Percentiles rank a stretch among this genome's conserved stretches.
These are phyloP conservation scores for Cadophora malorum DNA, from an alignment of 2,329 filamentous ascomycete genomes.

Conservation along the genomic window DNA sequence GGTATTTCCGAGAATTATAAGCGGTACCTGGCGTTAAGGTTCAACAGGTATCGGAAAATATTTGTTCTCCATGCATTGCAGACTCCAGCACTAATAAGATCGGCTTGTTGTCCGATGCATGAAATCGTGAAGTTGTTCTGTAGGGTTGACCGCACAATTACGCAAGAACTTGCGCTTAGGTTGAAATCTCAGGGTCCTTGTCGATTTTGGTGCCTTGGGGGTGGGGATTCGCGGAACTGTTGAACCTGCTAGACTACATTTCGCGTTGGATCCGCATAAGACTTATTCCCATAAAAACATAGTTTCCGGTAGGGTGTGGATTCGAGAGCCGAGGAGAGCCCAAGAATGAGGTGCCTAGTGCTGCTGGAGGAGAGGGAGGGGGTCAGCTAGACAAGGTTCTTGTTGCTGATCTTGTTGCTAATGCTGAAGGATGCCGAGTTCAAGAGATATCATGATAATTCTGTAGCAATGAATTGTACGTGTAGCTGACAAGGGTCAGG, in stretches of 20 bases:
- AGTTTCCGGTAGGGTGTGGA: background rate
- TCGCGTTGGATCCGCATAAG: slow-evolving; percentile 2
- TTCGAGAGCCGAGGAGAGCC: background rate
- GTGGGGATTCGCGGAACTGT: background rate
- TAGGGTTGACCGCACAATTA: slow-evolving; percentile 6
- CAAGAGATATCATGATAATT: too few species aligned
- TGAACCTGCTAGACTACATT: background rate
- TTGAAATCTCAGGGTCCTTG: background rate
- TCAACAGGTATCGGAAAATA: slow-evolving; percentile 1
- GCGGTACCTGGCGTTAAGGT: slow-evolving; percentile 2
- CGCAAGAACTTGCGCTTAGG: background rate
- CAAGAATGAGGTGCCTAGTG: background rate
- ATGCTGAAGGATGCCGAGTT: background rate
- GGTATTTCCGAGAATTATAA: background rate
- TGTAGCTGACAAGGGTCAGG: background rate
- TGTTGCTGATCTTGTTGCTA: background rate
- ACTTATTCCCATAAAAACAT: background rate
- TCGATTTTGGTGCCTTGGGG: background rate
- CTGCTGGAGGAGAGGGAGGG: background rate
- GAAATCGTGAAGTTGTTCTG: slow-evolving; percentile 2
- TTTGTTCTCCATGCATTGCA: slow-evolving; percentile 4
- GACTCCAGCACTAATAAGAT: background rate
- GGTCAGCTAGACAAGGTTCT: background rate
- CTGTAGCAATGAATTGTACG: background rate
- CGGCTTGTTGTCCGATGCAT: background rate